Conservation (phyloP, 768 basidiomycete species). For the Pleurotus eryngii region DNA sequence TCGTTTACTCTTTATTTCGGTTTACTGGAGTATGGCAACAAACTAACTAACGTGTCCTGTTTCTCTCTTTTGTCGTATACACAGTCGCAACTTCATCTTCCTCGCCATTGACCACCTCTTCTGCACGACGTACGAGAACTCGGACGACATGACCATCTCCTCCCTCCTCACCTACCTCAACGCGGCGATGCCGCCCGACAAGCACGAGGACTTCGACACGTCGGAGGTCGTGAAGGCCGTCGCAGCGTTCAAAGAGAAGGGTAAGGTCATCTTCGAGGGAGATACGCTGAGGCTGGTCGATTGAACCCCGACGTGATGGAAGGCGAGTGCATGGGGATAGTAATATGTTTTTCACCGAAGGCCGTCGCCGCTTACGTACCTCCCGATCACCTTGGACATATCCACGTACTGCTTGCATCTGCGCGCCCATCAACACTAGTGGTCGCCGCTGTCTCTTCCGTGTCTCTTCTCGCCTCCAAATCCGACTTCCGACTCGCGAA, state of each 20-base stretch:
- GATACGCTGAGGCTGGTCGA: slow-evolving; percentile 37
- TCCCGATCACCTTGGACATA: too few species aligned
- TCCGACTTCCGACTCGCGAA: too few species aligned
- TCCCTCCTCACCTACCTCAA: slow-evolving; percentile 70
- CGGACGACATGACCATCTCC: slow-evolving; percentile 70
- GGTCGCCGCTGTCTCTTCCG: too few species aligned
- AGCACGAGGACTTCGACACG: slow-evolving; percentile 81
- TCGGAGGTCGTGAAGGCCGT: slow-evolving; percentile 59
- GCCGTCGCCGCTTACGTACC: too few species aligned
- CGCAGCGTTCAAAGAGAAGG: slow-evolving; percentile 42
- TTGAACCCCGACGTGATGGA: slow-evolving; percentile 4
- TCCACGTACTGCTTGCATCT: too few species aligned
- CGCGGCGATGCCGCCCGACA: slow-evolving; percentile 72
- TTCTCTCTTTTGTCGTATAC: too few species aligned
- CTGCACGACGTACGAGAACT: slow-evolving; percentile 59
- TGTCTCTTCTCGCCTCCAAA: too few species aligned
- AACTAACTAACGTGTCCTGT: too few species aligned
- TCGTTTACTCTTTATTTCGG: slow-evolving; percentile 1
- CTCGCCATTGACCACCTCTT: slow-evolving; percentile 64
- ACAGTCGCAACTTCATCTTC: slow-evolving; percentile 53
- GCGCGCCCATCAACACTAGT: too few species aligned
- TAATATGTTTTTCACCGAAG: too few species aligned
- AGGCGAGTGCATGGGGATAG: too few species aligned
- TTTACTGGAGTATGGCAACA: too few species aligned
- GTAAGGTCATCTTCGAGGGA: slow-evolving; percentile 48